Conservation (phyloP, 495 filamentous ascomycete species). For the Hypoxylon crocopeplum region DNA sequence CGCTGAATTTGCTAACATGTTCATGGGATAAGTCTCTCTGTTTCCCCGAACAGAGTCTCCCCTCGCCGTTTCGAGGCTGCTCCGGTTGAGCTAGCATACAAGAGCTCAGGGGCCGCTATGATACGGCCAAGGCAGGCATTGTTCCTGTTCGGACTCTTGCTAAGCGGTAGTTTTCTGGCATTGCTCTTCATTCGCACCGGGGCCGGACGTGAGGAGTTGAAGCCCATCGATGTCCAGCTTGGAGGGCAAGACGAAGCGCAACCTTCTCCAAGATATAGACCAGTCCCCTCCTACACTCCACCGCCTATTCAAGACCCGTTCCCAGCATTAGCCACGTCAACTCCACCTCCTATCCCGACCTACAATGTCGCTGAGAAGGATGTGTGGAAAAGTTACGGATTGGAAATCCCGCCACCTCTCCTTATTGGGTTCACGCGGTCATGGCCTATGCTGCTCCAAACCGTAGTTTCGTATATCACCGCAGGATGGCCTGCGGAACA, state of each 20-base stretch:
- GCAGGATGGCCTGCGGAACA: conserved; percentile 67
- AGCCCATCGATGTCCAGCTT: not conserved
- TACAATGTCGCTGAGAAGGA: conserved; percentile 49
- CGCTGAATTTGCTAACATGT: not conserved
- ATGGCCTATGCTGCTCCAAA: conserved; percentile 65
- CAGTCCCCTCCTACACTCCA: conserved; percentile 43
- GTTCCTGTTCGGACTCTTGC: conserved; percentile 6
- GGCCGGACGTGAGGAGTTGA: not conserved
- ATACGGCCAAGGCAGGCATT: conserved; percentile 9
- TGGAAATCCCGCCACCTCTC: conserved; percentile 54
- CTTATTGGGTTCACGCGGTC: conserved; percentile 67
- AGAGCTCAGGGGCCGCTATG: too few relatives aligned
- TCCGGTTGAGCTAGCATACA: too few relatives aligned
- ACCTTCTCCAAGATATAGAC: conserved; percentile 43
- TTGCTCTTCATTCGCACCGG: conserved; percentile 2
- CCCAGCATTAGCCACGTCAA: conserved; percentile 44
- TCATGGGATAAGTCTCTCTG: not conserved
- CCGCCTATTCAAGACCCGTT: conserved; percentile 48
- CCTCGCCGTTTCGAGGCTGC: too few relatives aligned
- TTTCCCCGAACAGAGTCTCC: not conserved
- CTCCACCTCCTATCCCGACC: conserved; percentile 50
- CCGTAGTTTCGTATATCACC: conserved; percentile 64
- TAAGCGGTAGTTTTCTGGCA: conserved; percentile 4
- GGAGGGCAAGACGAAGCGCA: not conserved
- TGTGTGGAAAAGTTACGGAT: conserved; percentile 44